Evolutionary conservation across 257 asterid species (phyloP).

Genomic region (Petunia axillaris): DNA sequence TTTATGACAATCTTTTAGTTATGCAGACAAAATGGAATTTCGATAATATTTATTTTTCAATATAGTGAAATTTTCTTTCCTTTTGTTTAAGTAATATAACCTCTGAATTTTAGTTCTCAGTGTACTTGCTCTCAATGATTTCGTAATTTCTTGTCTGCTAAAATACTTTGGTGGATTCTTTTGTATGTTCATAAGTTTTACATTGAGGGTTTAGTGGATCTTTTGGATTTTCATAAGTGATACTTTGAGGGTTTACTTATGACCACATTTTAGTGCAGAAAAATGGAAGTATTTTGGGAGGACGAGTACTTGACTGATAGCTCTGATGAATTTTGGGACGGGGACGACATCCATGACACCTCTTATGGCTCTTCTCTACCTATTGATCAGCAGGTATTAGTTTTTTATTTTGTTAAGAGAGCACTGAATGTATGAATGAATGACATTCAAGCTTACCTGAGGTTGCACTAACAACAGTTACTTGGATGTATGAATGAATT

Average conservation of each 20-base stretch:
- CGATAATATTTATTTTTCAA: too few species aligned
- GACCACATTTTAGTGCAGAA: slow-evolving; percentile 3
- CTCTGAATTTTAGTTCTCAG: too few species aligned
- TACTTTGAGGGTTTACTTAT: background rate
- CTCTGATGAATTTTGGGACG: background rate
- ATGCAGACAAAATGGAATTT: too few species aligned
- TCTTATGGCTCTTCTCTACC: background rate
- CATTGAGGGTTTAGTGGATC: background rate
- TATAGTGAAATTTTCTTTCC: too few species aligned
- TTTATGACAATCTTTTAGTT: background rate
- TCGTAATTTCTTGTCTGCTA: background rate
- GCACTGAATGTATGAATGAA: background rate
- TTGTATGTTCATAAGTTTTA: too few species aligned
- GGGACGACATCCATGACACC: background rate
- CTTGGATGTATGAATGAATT: background rate
- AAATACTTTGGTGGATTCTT: background rate
- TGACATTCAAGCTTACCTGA: background rate
- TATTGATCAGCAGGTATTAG: background rate
- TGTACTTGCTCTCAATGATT: background rate
- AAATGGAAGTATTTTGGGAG: background rate
- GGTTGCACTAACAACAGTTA: background rate
- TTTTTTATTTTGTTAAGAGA: background rate
- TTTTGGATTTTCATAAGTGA: too few species aligned
- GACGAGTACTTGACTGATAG: background rate
- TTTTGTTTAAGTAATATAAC: too few species aligned